Base-by-base conservation (phyloP, 805 yeast species). In the Candida verbasci region DNA sequence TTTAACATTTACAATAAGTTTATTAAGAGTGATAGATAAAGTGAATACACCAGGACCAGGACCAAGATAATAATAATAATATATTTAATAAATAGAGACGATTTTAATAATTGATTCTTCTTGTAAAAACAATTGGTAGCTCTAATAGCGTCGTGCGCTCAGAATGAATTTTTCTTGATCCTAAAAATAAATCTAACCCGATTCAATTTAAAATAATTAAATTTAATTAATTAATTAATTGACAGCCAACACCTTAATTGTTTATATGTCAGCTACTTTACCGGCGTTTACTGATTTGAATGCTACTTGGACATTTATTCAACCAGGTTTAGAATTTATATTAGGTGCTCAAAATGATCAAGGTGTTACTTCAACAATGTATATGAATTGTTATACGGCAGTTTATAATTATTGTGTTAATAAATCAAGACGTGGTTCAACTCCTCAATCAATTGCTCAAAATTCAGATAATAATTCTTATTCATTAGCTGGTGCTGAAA, bases 381-480 rank as follows among this genome's bases (percentile, higher is more conserved):
- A 86, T 60, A 86, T 88, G 84, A 82, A 82, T 47, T 84, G 91
- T 40, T 89, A 89, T 61, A 86, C 96, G 1, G 91, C 94, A 4
- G 82, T 91, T 44, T 91, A 88, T 66, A 88, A 89, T 62, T 89
- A 86, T 56, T 89, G 97, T 66, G 89, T 87, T 29, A 81, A 82
- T 50, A 81, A 82, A 46, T 80, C 88, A 4, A 70, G 86, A 26
- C 46, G 48, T 33, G 45, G 49, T 5, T 30, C 51, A 8, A 16
- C 43, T 10, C 34, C 28, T 9, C 29, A 41, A 6, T 40, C 50
- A 3, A 29, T 42, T 9, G 29, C 44, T 29, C 48, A 48, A 23
- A 38, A 46, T 21, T 41, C 41, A 31, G 34, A 37, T 8, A 52
- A 55, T 35, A 55, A 58, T 37, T 55, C 67, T 1, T 67, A 65